Base-by-base conservation (phyloP, 2,329 filamentous ascomycete species). In the Hyphodiscus sp. region DNA sequence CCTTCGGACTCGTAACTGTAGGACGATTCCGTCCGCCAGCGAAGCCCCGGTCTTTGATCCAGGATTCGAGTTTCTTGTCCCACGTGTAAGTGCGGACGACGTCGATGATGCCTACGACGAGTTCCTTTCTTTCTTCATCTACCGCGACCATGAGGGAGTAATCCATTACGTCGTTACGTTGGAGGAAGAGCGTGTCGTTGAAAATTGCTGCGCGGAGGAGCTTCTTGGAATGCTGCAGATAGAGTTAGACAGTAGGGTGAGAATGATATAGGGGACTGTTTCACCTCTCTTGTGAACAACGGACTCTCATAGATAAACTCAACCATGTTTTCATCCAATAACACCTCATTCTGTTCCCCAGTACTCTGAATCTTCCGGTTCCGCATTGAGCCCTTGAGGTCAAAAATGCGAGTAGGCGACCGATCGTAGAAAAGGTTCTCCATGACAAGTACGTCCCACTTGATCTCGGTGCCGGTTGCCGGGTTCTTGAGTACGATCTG, bases 61-160 rank as follows among this genome's bases (percentile, higher is more conserved):
- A 99, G 51, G 87, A 94, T 74, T 99, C 94, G n/a, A 99, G 81
- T 69, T 96, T 96, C 78, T 99, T 99, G 75, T 99, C 94, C 91
- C 94, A 99, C 0, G 94, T 99, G 68, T 97, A 99, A 0, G 94
- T 99, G 52, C 94, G 84, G 61, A 99, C 97, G 69, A 94, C 97
- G 69, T 99, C 92, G 60, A 99, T 97, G 65, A 99, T 97, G 4
- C 94, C 94, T 1, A 99, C 91, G 15, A 97, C 90, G 15, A 99
- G 81, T 71, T 99, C 92, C 65, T 92, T 91, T 58, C 84, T 82
- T 41, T 79, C 58, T 68, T 96, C 94, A 65, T 99, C 92, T 45
- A 99, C 95, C 0, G 92, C 95, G 51, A 96, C 91, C 94, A 99
- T 99, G 45, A 99, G 80, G 20, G 87, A 94, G 73, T 99, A 99